phyloP scores from a whole-genome alignment of 2,329 filamentous ascomycete genomes.

The Penicillium aurantiogriseum region DNA sequence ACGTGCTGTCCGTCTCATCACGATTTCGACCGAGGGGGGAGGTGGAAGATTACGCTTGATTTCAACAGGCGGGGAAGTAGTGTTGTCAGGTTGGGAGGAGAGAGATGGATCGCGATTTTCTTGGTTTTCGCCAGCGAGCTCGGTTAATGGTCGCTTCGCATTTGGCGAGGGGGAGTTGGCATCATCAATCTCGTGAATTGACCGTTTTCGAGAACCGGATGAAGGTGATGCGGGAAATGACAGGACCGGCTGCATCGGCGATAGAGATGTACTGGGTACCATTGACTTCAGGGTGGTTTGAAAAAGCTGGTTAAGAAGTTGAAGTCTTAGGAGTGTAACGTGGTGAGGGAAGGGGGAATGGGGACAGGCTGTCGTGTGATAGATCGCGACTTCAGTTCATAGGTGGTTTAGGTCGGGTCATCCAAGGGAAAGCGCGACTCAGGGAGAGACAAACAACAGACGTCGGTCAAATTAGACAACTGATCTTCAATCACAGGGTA shows the following conservation, averaged over 20 bases:
- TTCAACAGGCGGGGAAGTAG: background rate
- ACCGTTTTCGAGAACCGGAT: constrained; percentile 27
- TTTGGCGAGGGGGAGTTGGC: constrained; percentile 8
- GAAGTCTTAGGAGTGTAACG: background rate
- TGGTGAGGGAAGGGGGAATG: background rate
- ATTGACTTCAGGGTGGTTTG: constrained; percentile 13
- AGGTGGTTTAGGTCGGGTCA: background rate
- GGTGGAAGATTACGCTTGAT: background rate
- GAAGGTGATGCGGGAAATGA: constrained; percentile 19
- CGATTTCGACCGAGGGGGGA: constrained; percentile 4
- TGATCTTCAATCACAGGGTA: background rate
- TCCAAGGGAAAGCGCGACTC: background rate
- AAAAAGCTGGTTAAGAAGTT: background rate
- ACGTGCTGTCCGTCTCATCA: constrained; percentile 1
- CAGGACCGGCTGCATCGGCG: constrained; percentile 17
- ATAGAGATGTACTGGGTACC: constrained; percentile 24
- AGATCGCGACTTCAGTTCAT: constrained; percentile 5
- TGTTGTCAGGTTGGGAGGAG: background rate
- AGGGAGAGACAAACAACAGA: background rate
- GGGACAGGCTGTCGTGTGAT: constrained; percentile 6
- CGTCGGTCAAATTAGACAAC: background rate
- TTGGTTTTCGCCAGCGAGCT: constrained; percentile 19
- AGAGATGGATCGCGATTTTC: constrained; percentile 23
- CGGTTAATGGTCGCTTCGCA: constrained; percentile 12
- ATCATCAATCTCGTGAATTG: constrained; percentile 31